Percentiles rank a stretch among this genome's conserved stretches.
Conservation (phyloP, 1,284 basidiomycete genomes). For the Irpex lacteus region DNA sequence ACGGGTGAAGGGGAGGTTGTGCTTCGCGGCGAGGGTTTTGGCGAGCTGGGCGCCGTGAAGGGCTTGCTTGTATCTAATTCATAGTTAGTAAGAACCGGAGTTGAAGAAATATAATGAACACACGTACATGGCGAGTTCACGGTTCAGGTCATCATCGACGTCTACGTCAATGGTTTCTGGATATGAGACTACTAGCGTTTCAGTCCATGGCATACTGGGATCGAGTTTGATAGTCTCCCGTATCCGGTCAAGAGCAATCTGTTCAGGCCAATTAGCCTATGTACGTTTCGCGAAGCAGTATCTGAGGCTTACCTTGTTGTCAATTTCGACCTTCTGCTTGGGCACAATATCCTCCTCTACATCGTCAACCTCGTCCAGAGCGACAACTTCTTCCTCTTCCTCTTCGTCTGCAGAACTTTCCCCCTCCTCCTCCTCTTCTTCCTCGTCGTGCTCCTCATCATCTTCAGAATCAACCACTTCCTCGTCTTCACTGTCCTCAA, state of each 20-base stretch:
- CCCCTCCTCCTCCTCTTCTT: constrained; percentile 23
- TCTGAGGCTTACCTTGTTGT: constrained; percentile 67
- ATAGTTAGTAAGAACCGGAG: background rate
- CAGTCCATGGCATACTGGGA: constrained; percentile 79
- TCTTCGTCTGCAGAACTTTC: constrained; percentile 23
- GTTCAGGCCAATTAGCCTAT: background rate
- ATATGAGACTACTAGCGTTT: constrained; percentile 77
- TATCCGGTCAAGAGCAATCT: constrained; percentile 83
- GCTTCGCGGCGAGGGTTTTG: constrained; percentile 69
- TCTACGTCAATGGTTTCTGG: constrained; percentile 76
- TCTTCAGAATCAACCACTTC: constrained; percentile 21
- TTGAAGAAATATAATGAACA: background rate
- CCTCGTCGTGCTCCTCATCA: constrained; percentile 15
- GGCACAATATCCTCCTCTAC: constrained; percentile 80
- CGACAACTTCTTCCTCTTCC: constrained; percentile 41
- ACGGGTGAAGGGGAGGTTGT: constrained; percentile 86
- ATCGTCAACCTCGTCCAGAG: constrained; percentile 66
- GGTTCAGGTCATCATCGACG: constrained; percentile 86
- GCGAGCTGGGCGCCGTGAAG: constrained; percentile 80
- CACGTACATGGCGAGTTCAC: constrained; percentile 93
- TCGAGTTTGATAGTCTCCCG: constrained; percentile 78
- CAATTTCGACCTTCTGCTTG: constrained; percentile 77
- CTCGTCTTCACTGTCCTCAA: constrained; percentile 29
- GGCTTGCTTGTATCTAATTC: constrained; percentile 89
- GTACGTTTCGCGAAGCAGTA: constrained; percentile 7